Evolutionary conservation across 305 asterid species (phyloP).

Genomic region (Solanum hybrid): DNA sequence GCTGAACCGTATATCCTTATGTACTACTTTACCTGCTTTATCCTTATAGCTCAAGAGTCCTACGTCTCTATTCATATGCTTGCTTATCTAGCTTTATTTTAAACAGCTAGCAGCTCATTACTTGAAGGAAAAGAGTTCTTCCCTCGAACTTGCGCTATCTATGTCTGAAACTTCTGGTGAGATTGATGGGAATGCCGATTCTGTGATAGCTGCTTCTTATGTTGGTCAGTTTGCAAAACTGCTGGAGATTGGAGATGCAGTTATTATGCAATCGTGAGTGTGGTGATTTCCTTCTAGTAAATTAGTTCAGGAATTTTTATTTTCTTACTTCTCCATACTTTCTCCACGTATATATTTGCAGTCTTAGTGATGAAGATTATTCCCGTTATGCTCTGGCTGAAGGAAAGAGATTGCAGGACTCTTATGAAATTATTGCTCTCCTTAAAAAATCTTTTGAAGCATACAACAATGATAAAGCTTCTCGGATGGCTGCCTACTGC

Average conservation of each 20-base stretch:
- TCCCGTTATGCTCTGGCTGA: constrained; percentile 60
- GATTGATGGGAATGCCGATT: constrained; percentile 56
- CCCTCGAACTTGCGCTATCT: constrained; percentile 70
- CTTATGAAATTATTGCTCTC: constrained; percentile 85
- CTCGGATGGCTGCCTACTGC: constrained; percentile 81
- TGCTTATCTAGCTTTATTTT: constrained; percentile 9
- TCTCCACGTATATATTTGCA: constrained; percentile 28
- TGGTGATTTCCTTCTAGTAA: background rate
- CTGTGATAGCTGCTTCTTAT: constrained; percentile 66
- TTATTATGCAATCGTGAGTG: constrained; percentile 71
- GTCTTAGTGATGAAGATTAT: constrained; percentile 78
- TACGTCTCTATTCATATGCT: background rate
- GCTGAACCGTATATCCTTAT: background rate
- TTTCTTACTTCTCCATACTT: background rate
- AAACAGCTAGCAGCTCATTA: constrained; percentile 82
- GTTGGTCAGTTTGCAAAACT: constrained; percentile 88
- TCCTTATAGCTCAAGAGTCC: background rate
- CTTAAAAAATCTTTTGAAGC: constrained; percentile 75
- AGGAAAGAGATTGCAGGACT: constrained; percentile 79
- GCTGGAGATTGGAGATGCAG: constrained; percentile 61
- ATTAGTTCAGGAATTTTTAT: background rate
- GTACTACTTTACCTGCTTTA: background rate
- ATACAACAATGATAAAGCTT: constrained; percentile 53
- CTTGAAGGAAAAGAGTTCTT: constrained; percentile 64
- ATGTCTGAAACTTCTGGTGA: constrained; percentile 56